Conservation (phyloP, 2,329 filamentous ascomycete species). For the Fusarium nelsonii region DNA sequence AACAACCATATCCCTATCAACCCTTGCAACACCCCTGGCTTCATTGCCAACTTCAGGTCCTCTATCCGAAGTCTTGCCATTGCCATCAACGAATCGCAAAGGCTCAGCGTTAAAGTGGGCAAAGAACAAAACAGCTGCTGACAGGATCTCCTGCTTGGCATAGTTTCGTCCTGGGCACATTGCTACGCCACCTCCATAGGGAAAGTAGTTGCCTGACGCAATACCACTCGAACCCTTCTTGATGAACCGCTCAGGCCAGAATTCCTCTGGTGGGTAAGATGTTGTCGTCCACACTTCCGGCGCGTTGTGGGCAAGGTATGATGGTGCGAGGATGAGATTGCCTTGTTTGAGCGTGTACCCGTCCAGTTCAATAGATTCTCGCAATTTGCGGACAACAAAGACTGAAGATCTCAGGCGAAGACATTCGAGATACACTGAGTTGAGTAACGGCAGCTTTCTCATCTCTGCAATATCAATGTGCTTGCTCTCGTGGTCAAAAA, state of each 20-base stretch:
- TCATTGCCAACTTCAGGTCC: slow-evolving; percentile 42
- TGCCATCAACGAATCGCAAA: slow-evolving; percentile 21
- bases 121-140: slow-evolving; percentile 37
- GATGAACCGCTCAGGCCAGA: slow-evolving; percentile 44
- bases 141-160: slow-evolving; percentile 47
- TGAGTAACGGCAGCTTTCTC: slow-evolving; percentile 36
- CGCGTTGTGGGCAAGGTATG: slow-evolving; percentile 42
- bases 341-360: slow-evolving; percentile 40
- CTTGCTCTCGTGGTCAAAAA: slow-evolving; percentile 9
- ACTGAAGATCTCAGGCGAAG: slow-evolving; percentile 41
- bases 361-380: slow-evolving; percentile 41
- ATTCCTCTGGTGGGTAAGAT: slow-evolving; percentile 33
- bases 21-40: slow-evolving; percentile 42
- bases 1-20: slow-evolving; percentile 42
- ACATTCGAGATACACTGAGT: slow-evolving; percentile 42
- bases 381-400: slow-evolving; percentile 42
- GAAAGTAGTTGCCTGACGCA: slow-evolving; percentile 42
- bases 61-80: slow-evolving; percentile 33
- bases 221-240: slow-evolving; percentile 28
- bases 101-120: slow-evolving; percentile 39
- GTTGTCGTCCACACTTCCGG: slow-evolving; percentile 34
- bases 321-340: slow-evolving; percentile 42
- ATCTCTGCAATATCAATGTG: slow-evolving; percentile 31
- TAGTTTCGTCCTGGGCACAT: slow-evolving; percentile 48
- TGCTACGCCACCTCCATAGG: slow-evolving; percentile 44